Percentiles rank a stretch among this genome's conserved stretches.
phyloP scores from a whole-genome alignment of 2,329 filamentous ascomycete species.

The Fusarium sp. region DNA sequence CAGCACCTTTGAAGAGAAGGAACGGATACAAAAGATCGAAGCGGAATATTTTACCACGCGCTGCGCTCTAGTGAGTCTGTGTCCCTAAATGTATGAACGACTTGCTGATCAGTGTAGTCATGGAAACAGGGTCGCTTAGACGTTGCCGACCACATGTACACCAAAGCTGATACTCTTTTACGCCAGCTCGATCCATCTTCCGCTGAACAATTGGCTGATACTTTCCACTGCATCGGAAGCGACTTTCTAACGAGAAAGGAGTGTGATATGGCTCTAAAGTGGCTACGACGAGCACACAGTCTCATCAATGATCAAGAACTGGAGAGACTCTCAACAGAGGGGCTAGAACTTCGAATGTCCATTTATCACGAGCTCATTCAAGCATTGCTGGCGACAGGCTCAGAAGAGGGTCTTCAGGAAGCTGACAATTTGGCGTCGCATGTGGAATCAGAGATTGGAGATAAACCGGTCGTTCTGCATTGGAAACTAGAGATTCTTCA shows the following conservation, averaged over 20 bases:
- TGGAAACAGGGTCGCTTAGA: constrained; percentile 82
- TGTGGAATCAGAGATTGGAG: constrained; percentile 75
- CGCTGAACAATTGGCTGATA: constrained; percentile 75
- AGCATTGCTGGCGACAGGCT: constrained; percentile 65
- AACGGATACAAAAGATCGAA: constrained; percentile 57
- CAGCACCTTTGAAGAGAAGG: background rate
- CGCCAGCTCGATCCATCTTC: constrained; percentile 62
- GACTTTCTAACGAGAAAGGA: constrained; percentile 68
- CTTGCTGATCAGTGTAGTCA: constrained; percentile 64
- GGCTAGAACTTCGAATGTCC: constrained; percentile 74
- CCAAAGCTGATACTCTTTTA: constrained; percentile 65
- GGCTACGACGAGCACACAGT: constrained; percentile 79
- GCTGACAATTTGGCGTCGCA: constrained; percentile 71
- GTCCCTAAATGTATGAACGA: background rate
- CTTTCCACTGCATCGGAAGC: constrained; percentile 81
- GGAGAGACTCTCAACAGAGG: constrained; percentile 70
- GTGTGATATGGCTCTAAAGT: constrained; percentile 72
- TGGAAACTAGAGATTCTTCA: constrained; percentile 78
- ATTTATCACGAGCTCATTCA: constrained; percentile 76
- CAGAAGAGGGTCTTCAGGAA: constrained; percentile 61
- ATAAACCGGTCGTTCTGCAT: constrained; percentile 76
- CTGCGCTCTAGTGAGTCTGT: constrained; percentile 72
- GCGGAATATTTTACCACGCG: constrained; percentile 77
- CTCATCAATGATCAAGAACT: constrained; percentile 70
- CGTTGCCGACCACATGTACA: constrained; percentile 84